A percentile compares a stretch with the other conserved stretches of the same genome.
Conservation (phyloP, 2,329 filamentous ascomycete species). For the Alternaria sp. region DNA sequence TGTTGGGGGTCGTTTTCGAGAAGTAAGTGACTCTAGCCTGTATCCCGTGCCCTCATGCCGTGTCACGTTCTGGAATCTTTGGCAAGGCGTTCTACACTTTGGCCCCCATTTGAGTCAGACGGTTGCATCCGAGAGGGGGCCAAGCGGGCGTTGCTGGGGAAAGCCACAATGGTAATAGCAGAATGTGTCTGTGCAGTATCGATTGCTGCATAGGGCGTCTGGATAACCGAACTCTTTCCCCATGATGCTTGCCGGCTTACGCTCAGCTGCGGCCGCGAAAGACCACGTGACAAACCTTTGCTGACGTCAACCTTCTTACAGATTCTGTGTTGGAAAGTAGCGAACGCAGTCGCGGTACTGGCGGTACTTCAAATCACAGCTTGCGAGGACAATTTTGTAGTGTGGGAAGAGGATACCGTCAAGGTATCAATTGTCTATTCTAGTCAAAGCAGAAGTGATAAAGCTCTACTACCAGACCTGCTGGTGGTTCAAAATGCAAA, state of each 20-base stretch:
- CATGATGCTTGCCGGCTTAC: constrained; percentile 9
- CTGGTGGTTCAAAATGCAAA: background rate
- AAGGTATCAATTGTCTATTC: background rate
- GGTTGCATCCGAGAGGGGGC: constrained; percentile 5
- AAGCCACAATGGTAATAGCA: constrained; percentile 33
- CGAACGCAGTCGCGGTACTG: background rate
- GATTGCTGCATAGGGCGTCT: constrained; percentile 4
- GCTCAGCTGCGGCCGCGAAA: background rate
- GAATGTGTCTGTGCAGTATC: constrained; percentile 2
- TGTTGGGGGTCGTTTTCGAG: constrained; percentile 95
- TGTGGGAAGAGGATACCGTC: background rate
- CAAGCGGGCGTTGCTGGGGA: constrained; percentile 3
- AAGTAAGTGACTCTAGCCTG: constrained; percentile 67
- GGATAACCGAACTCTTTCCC: background rate
- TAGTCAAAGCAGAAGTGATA: background rate
- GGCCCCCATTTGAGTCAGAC: constrained; percentile 8
- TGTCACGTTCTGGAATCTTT: constrained; percentile 3
- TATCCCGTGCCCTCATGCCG: background rate
- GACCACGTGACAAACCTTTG: background rate
- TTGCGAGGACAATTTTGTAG: background rate
- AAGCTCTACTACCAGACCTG: background rate
- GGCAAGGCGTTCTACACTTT: constrained; percentile 5
- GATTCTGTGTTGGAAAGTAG: constrained; percentile 36
- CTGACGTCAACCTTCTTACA: constrained; percentile 13
- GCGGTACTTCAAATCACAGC: background rate